Percentiles rank a stretch among this genome's conserved stretches.
These are phyloP conservation scores for Fusarium agapanthi DNA, from an alignment of 2,329 filamentous ascomycete genomes.

Conservation along the genomic window DNA sequence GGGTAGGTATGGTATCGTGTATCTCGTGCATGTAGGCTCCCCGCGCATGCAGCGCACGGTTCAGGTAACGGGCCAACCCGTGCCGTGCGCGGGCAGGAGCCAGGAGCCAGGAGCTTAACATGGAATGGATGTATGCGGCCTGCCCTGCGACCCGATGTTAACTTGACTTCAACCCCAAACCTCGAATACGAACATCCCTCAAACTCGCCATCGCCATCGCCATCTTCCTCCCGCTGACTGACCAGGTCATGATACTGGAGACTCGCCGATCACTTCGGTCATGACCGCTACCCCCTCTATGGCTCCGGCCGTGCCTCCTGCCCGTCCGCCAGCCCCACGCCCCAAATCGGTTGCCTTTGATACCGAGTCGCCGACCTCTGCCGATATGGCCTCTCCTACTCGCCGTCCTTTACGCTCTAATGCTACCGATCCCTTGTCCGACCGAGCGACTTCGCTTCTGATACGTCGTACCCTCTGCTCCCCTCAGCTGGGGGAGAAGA, in stretches of 20 bases:
- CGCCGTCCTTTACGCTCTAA: conserved; percentile 48
- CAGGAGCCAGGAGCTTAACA: conserved; percentile 27
- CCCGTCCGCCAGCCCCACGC: conserved; percentile 34
- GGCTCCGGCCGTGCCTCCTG: conserved; percentile 33
- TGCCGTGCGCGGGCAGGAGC: conserved; percentile 19
- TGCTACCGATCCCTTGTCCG: conserved; percentile 67
- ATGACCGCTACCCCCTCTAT: conserved; percentile 41
- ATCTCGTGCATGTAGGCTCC: conserved; percentile 26
- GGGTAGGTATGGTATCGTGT: no score
- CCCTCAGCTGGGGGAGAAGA: conserved; percentile 70
- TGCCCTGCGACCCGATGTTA: conserved; percentile 33
- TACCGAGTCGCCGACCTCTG: conserved; percentile 37
- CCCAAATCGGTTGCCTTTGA: conserved; percentile 37
- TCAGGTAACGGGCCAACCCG: conserved; percentile 37
- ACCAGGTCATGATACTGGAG: conserved; percentile 41
- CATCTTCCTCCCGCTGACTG: background rate
- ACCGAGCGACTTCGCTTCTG: conserved; percentile 80
- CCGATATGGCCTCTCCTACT: conserved; percentile 26
- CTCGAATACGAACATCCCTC: background rate
- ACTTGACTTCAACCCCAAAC: conserved; percentile 31
- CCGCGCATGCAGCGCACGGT: conserved; percentile 33
- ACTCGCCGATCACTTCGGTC: conserved; percentile 31
- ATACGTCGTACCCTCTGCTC: conserved; percentile 86
- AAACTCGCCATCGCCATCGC: background rate
- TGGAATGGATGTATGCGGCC: conserved; percentile 22